These are phyloP conservation scores for Crotalaria pallida DNA, from an alignment of 306 rosid species.

Conservation along the genomic window DNA sequence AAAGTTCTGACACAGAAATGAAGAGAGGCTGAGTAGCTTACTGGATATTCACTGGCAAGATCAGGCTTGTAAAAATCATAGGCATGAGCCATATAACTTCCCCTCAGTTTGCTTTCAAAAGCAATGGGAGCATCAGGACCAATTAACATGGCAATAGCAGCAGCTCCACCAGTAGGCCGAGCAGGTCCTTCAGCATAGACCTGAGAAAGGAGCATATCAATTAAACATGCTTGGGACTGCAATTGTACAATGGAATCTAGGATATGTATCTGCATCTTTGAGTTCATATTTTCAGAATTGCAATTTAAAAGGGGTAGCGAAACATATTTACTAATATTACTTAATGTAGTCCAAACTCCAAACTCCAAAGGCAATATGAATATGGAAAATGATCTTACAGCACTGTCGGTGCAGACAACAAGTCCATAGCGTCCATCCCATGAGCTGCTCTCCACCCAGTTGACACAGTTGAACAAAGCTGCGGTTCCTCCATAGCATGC, in stretches of 20 bases:
- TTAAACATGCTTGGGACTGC: not conserved
- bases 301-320: not conserved
- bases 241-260: not conserved
- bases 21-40: slow-evolving; percentile 23
- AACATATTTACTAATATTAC: not conserved
- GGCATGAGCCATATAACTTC: slow-evolving; percentile 76
- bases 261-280: slow-evolving; percentile 8
- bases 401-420: slow-evolving; percentile 82
- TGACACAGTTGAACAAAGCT: slow-evolving; percentile 80
- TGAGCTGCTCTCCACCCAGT: slow-evolving; percentile 88
- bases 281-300: not conserved
- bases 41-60: slow-evolving; percentile 97
- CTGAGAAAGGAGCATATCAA: slow-evolving; percentile 34
- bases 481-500: slow-evolving; percentile 96
- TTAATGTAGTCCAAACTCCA: not conserved
- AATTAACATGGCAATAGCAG: slow-evolving; percentile 75
- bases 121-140: slow-evolving; percentile 83
- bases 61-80: slow-evolving; percentile 93
- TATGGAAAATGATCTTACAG: slow-evolving; percentile 45
- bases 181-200: slow-evolving; percentile 93
- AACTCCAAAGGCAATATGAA: not conserved
- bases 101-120: slow-evolving; percentile 86
- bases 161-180: slow-evolving; percentile 92
- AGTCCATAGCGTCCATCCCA: slow-evolving; percentile 94
- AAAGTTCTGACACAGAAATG: not conserved